Evolutionary conservation across 148 eudicot species (phyloP).

Genomic region (Amaranthus palmeri): DNA sequence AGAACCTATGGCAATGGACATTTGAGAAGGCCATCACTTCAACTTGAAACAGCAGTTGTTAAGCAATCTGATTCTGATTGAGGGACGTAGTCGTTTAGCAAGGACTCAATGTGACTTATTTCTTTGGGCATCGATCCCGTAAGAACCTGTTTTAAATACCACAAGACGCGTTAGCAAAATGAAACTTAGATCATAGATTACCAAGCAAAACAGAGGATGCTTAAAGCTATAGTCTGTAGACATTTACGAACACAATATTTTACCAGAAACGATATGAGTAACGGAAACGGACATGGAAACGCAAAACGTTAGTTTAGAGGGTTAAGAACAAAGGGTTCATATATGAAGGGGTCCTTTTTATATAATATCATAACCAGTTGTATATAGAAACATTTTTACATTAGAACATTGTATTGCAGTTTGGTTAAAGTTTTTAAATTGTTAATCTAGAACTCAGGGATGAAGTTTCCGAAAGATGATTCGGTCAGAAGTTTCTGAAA

Average conservation of each 20-base stretch:
- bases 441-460: too few species aligned
- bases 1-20: not conserved
- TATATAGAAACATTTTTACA: too few species aligned
- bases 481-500: too few species aligned
- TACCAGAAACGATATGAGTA: too few species aligned
- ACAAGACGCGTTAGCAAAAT: conserved; percentile 2
- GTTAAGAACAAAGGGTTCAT: too few species aligned
- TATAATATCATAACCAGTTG: too few species aligned
- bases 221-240: not conserved
- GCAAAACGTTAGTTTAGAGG: too few species aligned
- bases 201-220: not conserved
- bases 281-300: too few species aligned
- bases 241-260: not conserved
- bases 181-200: not conserved
- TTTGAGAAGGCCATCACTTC: not conserved
- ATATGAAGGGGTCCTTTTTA: too few species aligned
- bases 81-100: conserved; percentile 55
- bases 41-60: conserved; percentile 34
- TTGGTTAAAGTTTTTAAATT: too few species aligned
- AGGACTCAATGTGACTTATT: conserved; percentile 60
- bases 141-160: conserved; percentile 54
- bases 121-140: conserved; percentile 88
- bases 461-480: too few species aligned
- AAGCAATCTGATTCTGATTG: conserved; percentile 26
- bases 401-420: too few species aligned